phyloP scores from a whole-genome alignment of 306 rosid genomes.

The Dryas drummondii region DNA sequence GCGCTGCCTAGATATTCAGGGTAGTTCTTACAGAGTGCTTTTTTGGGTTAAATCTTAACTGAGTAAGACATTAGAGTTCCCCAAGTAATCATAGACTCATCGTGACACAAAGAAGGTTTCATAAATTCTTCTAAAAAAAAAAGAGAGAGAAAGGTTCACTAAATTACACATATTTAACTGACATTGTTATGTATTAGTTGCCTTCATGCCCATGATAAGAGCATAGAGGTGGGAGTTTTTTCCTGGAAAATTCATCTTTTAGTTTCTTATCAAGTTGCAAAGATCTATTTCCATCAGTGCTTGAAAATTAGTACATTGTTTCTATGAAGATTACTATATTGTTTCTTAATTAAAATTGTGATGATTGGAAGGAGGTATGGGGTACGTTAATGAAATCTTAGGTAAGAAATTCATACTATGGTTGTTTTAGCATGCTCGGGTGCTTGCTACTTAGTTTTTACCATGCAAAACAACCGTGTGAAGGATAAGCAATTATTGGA shows the following conservation, averaged over 20 bases:
- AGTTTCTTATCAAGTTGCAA: not conserved
- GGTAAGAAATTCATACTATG: not conserved
- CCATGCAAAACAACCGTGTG: not conserved
- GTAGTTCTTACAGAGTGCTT: not conserved
- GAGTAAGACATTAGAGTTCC: not conserved
- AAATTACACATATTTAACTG: not conserved
- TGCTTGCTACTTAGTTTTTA: not conserved
- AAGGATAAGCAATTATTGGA: not conserved
- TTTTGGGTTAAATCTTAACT: not conserved
- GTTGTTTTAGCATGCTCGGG: not conserved
- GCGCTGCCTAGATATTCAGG: not conserved
- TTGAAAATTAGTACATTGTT: not conserved
- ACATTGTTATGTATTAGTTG: not conserved
- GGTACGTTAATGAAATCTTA: not conserved
- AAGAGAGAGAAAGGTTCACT: not conserved
- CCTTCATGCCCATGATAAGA: not conserved
- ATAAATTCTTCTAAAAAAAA: not conserved
- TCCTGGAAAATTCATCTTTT: not conserved
- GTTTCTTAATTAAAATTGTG: not conserved
- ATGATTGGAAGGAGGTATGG: not conserved
- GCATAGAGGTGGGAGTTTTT: not conserved
- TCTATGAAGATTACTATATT: not conserved
- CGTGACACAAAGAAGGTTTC: not conserved
- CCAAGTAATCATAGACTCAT: not conserved
- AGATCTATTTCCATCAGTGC: not conserved